phyloP scores from a whole-genome alignment of 768 basidiomycete species.

The Rhizopogon rudus region DNA sequence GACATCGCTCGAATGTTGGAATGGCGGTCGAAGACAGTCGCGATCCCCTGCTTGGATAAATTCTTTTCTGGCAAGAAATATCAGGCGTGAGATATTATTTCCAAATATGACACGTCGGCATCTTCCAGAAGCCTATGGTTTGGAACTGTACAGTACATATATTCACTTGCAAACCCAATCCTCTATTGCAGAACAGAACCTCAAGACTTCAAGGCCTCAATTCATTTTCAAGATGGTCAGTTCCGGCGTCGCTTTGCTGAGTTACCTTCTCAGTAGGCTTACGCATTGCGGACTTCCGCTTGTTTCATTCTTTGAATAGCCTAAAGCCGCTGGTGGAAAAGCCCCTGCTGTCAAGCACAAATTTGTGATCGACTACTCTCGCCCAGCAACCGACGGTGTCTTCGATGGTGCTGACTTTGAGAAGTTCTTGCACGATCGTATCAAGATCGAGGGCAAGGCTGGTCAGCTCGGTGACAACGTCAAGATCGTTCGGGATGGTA shows the following conservation, averaged over 20 bases:
- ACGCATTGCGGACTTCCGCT: conserved; percentile 36
- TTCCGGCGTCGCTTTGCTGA: conserved; percentile 81
- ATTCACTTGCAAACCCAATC: conserved; percentile 16
- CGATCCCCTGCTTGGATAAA: background rate
- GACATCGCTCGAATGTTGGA: background rate
- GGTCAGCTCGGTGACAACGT: conserved; percentile 90
- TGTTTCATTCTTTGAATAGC: conserved; percentile 36
- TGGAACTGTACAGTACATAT: conserved; percentile 49
- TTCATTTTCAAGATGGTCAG: conserved; percentile 61
- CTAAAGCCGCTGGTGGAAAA: conserved; percentile 56
- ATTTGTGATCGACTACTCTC: conserved; percentile 83
- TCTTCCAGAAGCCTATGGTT: conserved; percentile 11
- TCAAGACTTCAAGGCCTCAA: conserved; percentile 23
- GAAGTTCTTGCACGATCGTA: conserved; percentile 92
- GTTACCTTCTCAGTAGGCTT: conserved; percentile 90
- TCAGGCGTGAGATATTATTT: conserved; percentile 6
- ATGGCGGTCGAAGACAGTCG: background rate
- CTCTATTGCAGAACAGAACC: conserved; percentile 1
- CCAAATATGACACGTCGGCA: conserved; percentile 5
- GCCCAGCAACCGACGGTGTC: conserved; percentile 62
- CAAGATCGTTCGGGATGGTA: conserved; percentile 84
- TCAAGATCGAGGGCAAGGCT: conserved; percentile 89
- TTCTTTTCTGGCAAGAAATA: conserved; percentile 13
- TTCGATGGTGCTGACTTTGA: conserved; percentile 65
- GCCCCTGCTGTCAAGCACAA: conserved; percentile 57